phyloP scores from a whole-genome alignment of 129 eudicot genomes.

The Artemisia annua region DNA sequence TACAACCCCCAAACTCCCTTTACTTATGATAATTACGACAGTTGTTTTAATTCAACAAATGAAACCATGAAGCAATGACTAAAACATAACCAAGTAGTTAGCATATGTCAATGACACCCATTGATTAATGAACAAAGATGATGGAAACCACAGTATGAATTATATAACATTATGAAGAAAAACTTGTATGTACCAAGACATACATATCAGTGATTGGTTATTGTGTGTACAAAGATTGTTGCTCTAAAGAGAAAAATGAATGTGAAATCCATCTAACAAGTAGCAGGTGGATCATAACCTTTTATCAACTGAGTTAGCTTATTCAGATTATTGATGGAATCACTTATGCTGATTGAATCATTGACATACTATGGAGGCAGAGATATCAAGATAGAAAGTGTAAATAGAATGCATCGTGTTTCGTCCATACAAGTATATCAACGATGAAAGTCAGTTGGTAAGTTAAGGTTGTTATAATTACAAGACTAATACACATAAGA shows the following conservation, averaged over 20 bases:
- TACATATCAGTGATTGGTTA: too few species aligned
- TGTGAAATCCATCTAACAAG: background rate
- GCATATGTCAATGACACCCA: background rate
- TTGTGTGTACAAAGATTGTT: background rate
- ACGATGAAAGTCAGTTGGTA: conserved; percentile 1
- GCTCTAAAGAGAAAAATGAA: background rate
- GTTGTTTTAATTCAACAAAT: too few species aligned
- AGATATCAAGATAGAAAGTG: background rate
- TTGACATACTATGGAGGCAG: background rate
- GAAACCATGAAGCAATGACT: background rate
- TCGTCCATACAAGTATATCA: too few species aligned
- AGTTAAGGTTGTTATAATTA: background rate
- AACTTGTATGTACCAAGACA: background rate
- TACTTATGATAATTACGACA: too few species aligned
- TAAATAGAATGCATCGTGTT: background rate
- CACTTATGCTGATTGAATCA: background rate
- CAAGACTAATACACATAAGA: background rate
- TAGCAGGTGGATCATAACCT: background rate
- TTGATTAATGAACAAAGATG: background rate
- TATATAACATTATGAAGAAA: background rate
- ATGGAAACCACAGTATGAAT: background rate
- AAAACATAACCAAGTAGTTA: background rate
- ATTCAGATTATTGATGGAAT: background rate
- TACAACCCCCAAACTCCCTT: too few species aligned
- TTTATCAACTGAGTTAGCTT: background rate